Evolutionary conservation across 2,329 filamentous ascomycete genomes (phyloP), one percentile per base, ranked within the genome.

Genomic region (Erysiphe pulchra): DNA sequence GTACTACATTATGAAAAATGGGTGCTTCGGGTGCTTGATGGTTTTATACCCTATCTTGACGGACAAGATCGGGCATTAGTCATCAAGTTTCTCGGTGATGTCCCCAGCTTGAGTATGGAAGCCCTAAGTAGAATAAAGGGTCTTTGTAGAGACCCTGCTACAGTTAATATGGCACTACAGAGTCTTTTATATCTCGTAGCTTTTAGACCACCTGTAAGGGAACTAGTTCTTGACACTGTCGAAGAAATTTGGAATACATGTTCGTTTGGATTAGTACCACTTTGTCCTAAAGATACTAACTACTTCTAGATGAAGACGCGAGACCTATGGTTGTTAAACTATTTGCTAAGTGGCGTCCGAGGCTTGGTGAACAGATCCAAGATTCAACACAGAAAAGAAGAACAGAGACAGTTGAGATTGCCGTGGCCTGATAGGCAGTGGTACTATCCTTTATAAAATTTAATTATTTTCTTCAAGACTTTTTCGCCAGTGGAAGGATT

Each of bases 41-140:
- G 81, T 1, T 83, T 98, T 54, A 63, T 92, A 32, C 82, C 83
- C 4, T 95, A 93, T 59, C 67, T 95, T n/a, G 85, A 94, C 57
- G 73, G 78, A 1, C 80, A 83, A 49, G 90, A 98, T 58, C 87
- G 90, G 60, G 72, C 92, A 18, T 65, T 98, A 47, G 46, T 52
- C 36, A 86, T 92, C 28, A 75, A 90, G 33, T 92, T 95, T 57
- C 64, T 98, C 40, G 86, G 84, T 44, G 90, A 98, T 60, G 77
- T 98, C 32, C 90, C 90, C 0, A 77, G 80, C 38, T 67, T 98
- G 32, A 83, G 76, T 49, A 61, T 65, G 32, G 68, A 71, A 11
- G 75, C 95, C 49, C 67, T 95, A 2, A 68, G 76, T 42, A 72
- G 80, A 44, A 75, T 95, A 33, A 76, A 75, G 60, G 62, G 64